Evolutionary conservation across 2,329 filamentous ascomycete species (phyloP), one percentile per base, ranked within the genome.

Genomic region (Aspergillus tanneri): DNA sequence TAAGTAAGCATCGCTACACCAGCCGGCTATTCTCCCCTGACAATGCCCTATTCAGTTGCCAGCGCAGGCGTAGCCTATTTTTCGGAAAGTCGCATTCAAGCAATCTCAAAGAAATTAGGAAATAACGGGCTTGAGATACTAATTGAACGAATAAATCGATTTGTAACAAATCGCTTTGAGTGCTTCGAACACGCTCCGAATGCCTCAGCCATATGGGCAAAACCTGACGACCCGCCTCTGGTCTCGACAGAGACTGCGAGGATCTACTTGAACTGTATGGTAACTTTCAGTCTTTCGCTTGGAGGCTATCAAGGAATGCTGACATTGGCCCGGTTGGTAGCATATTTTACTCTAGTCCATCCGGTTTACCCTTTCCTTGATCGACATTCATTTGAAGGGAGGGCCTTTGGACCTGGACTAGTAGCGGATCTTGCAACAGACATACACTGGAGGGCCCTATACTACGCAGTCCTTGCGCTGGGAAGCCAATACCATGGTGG

Each of bases 371-470:
- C 72, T 1, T 74, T 75, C 40, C 61, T 75, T 2, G 66, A 71
- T 39, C 61, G 57, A 21, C 38, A 51, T 7, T 34, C 48, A 3
- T 74, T 75, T 46, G 66, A 73, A 47, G 40, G 56, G 1, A 59
- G 60, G 19, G 63, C 60, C 21, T 11, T 80, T 77, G 23, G 82
- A 68, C 7, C 65, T 19, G 5, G 77, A 52, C 1, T 78, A 80
- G 32, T 81, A 63, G 8, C 74, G 45, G 0, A 76, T 76, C 53
- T 83, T 76, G 30, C 81, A 66, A 1, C 80, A 56, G 57, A 82
- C 76, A 21, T 79, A 58, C 72, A 74, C 77, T 61, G 67, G 63
- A 65, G 61, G 0, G 66, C 67, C 4, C 51, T 75, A 1, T 75
- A 74, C 50, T 57, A 72, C 3, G 49, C 59, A 8, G 46, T 65